phyloP scores from a whole-genome alignment of 176 grass and related monocot genomes.

The Musa acuminata region DNA sequence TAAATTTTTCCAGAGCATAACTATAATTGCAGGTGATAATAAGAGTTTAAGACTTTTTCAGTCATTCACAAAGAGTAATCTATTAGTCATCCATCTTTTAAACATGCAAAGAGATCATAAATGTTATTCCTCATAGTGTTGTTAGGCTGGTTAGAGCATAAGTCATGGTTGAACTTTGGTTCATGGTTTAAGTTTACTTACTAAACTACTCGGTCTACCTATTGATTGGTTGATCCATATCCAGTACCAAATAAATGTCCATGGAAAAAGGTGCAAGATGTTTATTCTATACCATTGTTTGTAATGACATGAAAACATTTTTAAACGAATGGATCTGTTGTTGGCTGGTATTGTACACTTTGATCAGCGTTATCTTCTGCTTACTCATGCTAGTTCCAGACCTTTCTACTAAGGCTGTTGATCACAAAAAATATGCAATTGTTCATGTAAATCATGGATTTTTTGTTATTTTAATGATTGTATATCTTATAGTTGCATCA shows the following conservation, averaged over 20 bases:
- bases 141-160: neutral
- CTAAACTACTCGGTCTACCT: neutral
- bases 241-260: neutral
- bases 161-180: neutral
- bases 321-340: neutral
- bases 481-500: conserved; percentile 39
- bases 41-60: neutral
- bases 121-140: neutral
- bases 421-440: neutral
- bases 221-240: neutral
- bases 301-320: neutral
- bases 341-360: neutral
- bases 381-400: neutral
- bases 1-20: neutral
- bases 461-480: neutral
- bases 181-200: neutral
- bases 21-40: neutral
- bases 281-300: neutral
- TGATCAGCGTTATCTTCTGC: neutral
- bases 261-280: neutral
- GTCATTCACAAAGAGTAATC: neutral
- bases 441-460: neutral
- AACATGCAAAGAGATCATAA: neutral
- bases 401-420: neutral
- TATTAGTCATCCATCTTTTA: no score